Base-by-base conservation (phyloP, 2,329 filamentous ascomycete species). In the Sporothrix mexicana region DNA sequence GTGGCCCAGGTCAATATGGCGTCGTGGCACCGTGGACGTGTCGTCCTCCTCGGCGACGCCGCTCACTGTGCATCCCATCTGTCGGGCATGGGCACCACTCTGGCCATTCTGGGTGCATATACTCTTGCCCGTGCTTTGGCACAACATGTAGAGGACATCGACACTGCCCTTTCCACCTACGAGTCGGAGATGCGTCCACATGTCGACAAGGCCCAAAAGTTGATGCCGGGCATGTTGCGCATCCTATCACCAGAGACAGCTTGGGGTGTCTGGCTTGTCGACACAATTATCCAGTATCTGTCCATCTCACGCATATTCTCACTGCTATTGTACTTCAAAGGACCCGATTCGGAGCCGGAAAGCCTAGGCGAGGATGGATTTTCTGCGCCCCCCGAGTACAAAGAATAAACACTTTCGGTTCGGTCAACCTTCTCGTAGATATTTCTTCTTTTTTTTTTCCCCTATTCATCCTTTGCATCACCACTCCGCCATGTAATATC, bases 1-100 rank as follows among this genome's bases (percentile, higher is more conserved):
- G 74, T 85, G 3, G 83, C 79, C 0, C 83, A 84, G 66, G 81
- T 89, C 20, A 82, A 81, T 57, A 76, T 81, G 70, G 76, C 79
- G 1, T 77, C 67, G 2, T 82, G 82, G 79, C 79, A 75, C 17
- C 78, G 78, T 4, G 82, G 82, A 7, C 43, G 53, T 8, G 66
- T 86, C 8, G 82, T 82, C 0, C 77, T 86, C 0, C 69, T 88
- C 0, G 86, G 86, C 4, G 86, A 89, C 73, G 84, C 87, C 17
- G 85, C 79, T 1, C 84, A 84, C 74, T 83, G 81, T 25, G 84
- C 85, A 0, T 84, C 84, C 0, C 82, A 83, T 2, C 74, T 84
- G 7, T 84, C 84, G 86, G 86, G 0, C 0, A 83, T 85, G 80
- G 86, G 86, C 15, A 86, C 85, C 1, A 83, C 81, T 2, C 74